Evolutionary conservation across 441 rosid genomes (phyloP), one percentile per base, ranked within the genome.

Genomic region (Gossypium trilobum): DNA sequence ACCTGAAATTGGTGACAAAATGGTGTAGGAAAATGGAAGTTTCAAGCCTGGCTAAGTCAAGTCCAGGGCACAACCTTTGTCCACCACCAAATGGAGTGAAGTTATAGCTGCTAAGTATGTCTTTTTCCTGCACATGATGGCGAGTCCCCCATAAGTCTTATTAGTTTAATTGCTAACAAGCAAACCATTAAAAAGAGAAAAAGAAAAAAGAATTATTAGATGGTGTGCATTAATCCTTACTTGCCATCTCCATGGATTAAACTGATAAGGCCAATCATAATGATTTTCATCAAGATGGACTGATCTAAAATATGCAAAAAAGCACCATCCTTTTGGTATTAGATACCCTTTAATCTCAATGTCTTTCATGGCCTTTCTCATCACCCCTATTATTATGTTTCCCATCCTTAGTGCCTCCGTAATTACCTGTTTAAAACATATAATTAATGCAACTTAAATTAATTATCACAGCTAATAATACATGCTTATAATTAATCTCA

Each of bases 71-170:
- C 65, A 95, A 79, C 77, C 98, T 87, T 82, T 89, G 99, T 46
- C 97, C 99, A 61, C 99, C 99, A 60, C 99, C 96, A 81, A 95
- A 95, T 31, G 99, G 97, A 72, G 95, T 95, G 87, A 95, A 92
- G 77, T 77, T 87, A 72, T 75, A 74, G 52, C 51, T 84, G 76
- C 83, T 62, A 22, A 39, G 84, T 68, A 71, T 77, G 69, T 91
- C 91, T 62, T 77, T 87, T 11, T 87, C 94, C 99, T 92, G 82
- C 70, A 50, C 29, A 31, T 9, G 50, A 54, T 9, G 2, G 7
- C 20, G 5, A 14, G n/a, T 10, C 31, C 68, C 50, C 33, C 29
- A 39, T 17, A 36, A 19, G 27, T 20, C 8, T 27, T 36, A 19
- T 64, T 23, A 64, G 51, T 65, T 44, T 25, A n/a, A 7, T 46